Conservation (phyloP, 352 stramenopile species). For the Phytopythium delawarense region DNA sequence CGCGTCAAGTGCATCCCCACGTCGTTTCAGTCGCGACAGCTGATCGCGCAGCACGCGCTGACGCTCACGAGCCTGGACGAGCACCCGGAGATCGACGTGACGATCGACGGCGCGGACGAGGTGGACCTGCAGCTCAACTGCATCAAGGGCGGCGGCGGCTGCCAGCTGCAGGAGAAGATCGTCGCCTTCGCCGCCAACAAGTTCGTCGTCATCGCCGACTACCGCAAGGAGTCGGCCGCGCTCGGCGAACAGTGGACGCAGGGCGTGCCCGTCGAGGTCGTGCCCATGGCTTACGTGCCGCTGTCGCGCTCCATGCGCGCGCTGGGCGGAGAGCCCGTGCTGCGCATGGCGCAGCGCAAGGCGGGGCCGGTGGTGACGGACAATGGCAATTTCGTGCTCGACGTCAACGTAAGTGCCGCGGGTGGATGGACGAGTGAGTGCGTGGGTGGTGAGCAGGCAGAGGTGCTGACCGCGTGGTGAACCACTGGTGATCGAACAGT, state of each 20-base stretch:
- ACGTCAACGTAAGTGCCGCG: constrained; percentile 50
- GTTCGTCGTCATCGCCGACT: constrained; percentile 97
- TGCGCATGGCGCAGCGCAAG: constrained; percentile 89
- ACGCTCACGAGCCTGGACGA: constrained; percentile 79
- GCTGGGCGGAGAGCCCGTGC: constrained; percentile 48
- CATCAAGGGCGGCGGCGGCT: constrained; percentile 97
- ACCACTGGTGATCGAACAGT: constrained; percentile 18
- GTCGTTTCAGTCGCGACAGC: constrained; percentile 96
- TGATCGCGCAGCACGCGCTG: constrained; percentile 79
- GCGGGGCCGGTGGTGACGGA: constrained; percentile 97
- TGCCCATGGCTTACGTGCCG: constrained; percentile 96
- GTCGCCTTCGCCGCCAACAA: constrained; percentile 93
- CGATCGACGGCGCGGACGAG: constrained; percentile 98
- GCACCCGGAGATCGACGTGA: constrained; percentile 93
- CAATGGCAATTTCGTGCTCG: constrained; percentile 93
- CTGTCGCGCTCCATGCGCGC: constrained; percentile 75
- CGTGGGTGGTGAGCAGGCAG: neutral
- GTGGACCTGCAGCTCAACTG: constrained; percentile 97
- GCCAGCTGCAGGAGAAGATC: constrained; percentile 94
- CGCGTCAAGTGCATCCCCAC: constrained; percentile 97
- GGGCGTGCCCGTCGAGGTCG: constrained; percentile 95
- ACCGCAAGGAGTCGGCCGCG: constrained; percentile 87
- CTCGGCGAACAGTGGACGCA: constrained; percentile 88
- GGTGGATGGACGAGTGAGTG: neutral
- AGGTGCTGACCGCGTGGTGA: neutral